Base-by-base conservation (phyloP, 148 eudicot species). In the Suaeda aralocaspica region DNA sequence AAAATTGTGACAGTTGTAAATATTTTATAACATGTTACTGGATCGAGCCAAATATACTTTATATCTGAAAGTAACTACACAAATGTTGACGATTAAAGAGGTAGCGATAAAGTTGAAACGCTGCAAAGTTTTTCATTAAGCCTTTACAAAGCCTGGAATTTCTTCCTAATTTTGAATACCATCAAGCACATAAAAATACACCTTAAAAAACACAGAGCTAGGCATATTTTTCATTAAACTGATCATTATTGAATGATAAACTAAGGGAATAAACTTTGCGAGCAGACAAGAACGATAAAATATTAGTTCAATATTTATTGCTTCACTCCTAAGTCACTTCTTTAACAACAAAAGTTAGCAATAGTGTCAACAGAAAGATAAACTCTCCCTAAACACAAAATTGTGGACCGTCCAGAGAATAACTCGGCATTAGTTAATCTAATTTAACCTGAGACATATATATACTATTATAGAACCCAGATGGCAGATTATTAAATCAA, bases 1-100 rank as follows among this genome's bases (percentile, higher is more conserved):
- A 64, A 71, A 78, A 59, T 52, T 59, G 31, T 44, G 21, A 50
- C 8, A 69, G n/a, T n/a, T n/a, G n/a, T n/a, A n/a, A n/a, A n/a
- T n/a, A n/a, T n/a, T n/a, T n/a, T n/a, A n/a, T n/a, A n/a, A n/a
- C n/a, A n/a, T n/a, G n/a, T n/a, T n/a, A n/a, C n/a, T n/a, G n/a
- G 26, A 55, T 53, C 29, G 13, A 0, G 16, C 3, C 1, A 16
- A 34, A 41, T 19, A 31, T 10, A 41, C 28, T 3, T 1, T 14
- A 19, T 12, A 41, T 19, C 9, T 15, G 48, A 42, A 61, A 55
- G 49, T 19, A 26, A 52, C 15, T n/a, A n/a, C n/a, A n/a, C n/a
- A n/a, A n/a, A n/a, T 62, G 48, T 21, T 21, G 48, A 61, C n/a
- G 65, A 41, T 22, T 14, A 61, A 26, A 10, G 26, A 61, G 41